Percentiles rank a stretch among this genome's conserved stretches.
These are phyloP conservation scores for Panicum miliaceum DNA, from an alignment of 176 grass and related monocot genomes.

Conservation along the genomic window DNA sequence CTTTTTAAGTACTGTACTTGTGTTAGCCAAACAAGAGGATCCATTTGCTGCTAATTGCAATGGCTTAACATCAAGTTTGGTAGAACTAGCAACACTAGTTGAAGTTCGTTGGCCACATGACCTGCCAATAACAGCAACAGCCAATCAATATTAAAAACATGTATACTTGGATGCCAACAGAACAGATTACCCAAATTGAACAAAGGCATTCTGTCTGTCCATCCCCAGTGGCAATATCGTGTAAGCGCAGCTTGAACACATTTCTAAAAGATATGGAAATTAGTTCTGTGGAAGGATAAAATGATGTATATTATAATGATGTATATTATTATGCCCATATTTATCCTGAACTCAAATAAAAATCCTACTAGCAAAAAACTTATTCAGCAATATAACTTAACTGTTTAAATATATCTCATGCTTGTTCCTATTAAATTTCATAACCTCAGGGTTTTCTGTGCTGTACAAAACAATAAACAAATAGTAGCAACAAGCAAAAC, in stretches of 20 bases:
- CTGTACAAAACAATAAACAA: too few species aligned
- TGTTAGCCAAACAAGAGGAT: constrained; percentile 36
- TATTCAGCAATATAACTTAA: neutral
- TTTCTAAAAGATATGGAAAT: neutral
- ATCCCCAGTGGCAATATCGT: neutral
- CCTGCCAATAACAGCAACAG: constrained; percentile 38
- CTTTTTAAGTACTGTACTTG: constrained; percentile 33
- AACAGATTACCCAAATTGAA: neutral
- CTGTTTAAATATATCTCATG: neutral
- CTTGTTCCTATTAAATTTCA: neutral
- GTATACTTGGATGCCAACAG: neutral
- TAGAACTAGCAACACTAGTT: neutral
- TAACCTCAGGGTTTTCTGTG: too few species aligned
- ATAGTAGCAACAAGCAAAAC: neutral
- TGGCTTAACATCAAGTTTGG: constrained; percentile 30
- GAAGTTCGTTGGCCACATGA: constrained; percentile 18
- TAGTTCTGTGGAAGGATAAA: neutral
- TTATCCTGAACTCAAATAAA: neutral
- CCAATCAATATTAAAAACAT: constrained; percentile 1
- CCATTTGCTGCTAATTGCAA: constrained; percentile 36
- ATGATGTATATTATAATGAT: too few species aligned
- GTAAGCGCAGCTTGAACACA: neutral
- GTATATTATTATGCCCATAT: neutral
- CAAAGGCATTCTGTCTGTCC: neutral
- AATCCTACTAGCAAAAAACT: neutral